Evolutionary conservation across 1,284 basidiomycete genomes (phyloP), one percentile per base, ranked within the genome.

Genomic region (Ceratobasidium sp.): DNA sequence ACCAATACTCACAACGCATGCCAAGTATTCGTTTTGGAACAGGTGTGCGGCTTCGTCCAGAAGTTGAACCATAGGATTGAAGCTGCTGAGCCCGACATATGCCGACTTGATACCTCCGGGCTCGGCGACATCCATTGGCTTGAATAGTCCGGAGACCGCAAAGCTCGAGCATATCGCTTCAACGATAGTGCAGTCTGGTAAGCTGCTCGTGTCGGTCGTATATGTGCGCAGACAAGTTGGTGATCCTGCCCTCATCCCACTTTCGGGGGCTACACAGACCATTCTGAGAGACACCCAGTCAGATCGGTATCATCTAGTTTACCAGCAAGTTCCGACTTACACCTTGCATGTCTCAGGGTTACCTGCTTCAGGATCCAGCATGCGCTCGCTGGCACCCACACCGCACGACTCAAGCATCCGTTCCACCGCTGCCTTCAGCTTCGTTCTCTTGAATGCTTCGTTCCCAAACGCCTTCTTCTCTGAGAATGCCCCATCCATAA

Each of bases 101-200:
- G 28, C 6, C 18, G 44, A 49, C n/a, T 33, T 67, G 15, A 67
- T 51, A 12, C 26, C 53, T 6, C 39, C 53, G 1, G 28, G 39
- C 13, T 71, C 69, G 33, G 39, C 28, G 55, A 71, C 33, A 2
- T 44, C 39, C 12, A 33, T 39, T 3, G 49, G n/a, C 20, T 71
- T 71, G 69, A 71, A 71, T 15, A 71, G 51, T n/a, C 55, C 69
- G 51, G 55, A 33, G 28, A 44, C 10, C 7, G 69, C 69, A 33
- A 40, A 55, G 0, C 39, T 71, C 20, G 69, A 53, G 5, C 69
- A 40, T 6, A 71, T 28, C 7, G 66, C 66, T 51, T 68, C 66
- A 20, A 39, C 23, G 20, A 68, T 68, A 9, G 49, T 68, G 33
- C 69, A 71, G 39, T 58, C 39, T 7, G 69, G 69, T 18, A 33